Evolutionary conservation across 2,329 filamentous ascomycete genomes (phyloP).

Genomic region (Calonectria hongkongensis): DNA sequence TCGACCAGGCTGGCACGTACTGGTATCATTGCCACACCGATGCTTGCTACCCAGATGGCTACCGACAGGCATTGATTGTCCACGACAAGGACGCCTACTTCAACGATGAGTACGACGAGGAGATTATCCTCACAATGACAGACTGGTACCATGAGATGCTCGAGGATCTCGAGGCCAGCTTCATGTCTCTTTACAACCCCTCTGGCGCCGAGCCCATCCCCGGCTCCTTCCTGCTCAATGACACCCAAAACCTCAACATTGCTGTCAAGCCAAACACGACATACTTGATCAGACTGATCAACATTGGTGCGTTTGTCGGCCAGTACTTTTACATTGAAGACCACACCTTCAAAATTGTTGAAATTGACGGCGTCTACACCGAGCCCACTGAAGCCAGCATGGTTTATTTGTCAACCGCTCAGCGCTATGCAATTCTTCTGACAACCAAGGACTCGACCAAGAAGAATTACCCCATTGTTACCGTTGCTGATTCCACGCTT

Average conservation of each 20-base stretch:
- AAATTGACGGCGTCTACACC: constrained; percentile 83
- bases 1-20: constrained; percentile 75
- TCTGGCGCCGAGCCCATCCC: constrained; percentile 80
- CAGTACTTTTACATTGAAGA: constrained; percentile 81
- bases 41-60: constrained; percentile 77
- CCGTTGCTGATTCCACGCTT: constrained; percentile 66
- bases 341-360: constrained; percentile 81
- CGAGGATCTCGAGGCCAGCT: constrained; percentile 65
- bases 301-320: constrained; percentile 82
- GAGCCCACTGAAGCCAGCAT: constrained; percentile 75
- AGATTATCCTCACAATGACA: constrained; percentile 78
- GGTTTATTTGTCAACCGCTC: constrained; percentile 80
- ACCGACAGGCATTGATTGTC: constrained; percentile 78
- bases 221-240: constrained; percentile 81
- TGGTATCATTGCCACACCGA: constrained; percentile 76
- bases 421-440: constrained; percentile 78
- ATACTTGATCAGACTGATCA: constrained; percentile 83
- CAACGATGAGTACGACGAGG: constrained; percentile 75
- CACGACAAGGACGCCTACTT: constrained; percentile 77
- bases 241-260: constrained; percentile 77
- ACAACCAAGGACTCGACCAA: constrained; percentile 78
- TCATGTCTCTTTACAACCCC: constrained; percentile 73
- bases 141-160: constrained; percentile 82
- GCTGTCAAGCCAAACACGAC: constrained; percentile 79
- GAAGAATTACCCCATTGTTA: constrained; percentile 78